Evolutionary conservation across 805 yeast species (phyloP).

Genomic region (Yarrowia divulgata): DNA sequence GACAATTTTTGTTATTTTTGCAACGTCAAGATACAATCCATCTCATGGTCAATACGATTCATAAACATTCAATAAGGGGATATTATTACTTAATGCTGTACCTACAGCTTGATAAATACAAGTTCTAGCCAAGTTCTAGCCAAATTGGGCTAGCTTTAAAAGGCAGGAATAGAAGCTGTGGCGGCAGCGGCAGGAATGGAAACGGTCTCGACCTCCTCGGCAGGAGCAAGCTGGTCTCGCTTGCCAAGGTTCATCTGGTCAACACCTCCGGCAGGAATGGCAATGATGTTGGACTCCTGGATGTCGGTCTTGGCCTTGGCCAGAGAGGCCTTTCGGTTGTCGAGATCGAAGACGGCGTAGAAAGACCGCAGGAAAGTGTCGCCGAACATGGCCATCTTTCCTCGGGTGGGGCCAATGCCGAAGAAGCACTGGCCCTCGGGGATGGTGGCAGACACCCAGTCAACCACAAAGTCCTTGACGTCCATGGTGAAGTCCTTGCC

Average conservation of each 20-base stretch:
- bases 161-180: constrained; percentile 39
- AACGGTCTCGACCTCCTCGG: constrained; percentile 24
- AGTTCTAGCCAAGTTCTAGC: constrained; percentile 22
- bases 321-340: constrained; percentile 61
- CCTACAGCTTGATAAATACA: constrained; percentile 37
- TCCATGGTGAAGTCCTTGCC: constrained; percentile 38
- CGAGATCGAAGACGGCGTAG: constrained; percentile 72
- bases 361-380: constrained; percentile 70
- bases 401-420: constrained; percentile 48
- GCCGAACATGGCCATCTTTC: constrained; percentile 53
- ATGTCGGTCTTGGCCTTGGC: constrained; percentile 55
- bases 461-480: constrained; percentile 33
- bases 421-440: constrained; percentile 45
- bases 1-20: too few relatives aligned
- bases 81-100: constrained; percentile 31
- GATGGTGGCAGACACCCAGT: constrained; percentile 34
- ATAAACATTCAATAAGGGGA: constrained; percentile 4
- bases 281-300: constrained; percentile 43
- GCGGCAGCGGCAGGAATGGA: constrained; percentile 36
- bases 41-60: background rate
- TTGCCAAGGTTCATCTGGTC: constrained; percentile 40
- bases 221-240: constrained; percentile 25
- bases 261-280: constrained; percentile 43
- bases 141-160: constrained; percentile 4
- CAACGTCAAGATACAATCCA: too few relatives aligned